Percentiles rank a stretch among this genome's conserved stretches.
These are phyloP conservation scores for Odontarrhena argentea DNA, from an alignment of 345 rosid species.

Conservation along the genomic window DNA sequence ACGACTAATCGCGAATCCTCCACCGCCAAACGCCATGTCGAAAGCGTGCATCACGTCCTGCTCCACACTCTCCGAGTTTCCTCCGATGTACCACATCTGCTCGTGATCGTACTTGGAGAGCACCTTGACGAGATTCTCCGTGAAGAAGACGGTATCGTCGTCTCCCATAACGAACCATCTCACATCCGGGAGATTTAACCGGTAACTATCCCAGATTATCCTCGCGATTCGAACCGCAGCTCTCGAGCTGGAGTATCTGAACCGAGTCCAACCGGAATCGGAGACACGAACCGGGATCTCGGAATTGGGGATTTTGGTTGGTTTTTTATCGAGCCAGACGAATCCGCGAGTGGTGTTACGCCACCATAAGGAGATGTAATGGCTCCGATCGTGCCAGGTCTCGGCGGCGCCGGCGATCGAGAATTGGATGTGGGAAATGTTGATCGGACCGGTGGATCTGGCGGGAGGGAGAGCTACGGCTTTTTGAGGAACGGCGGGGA, in stretches of 20 bases:
- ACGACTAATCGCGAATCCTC: conserved; percentile 80
- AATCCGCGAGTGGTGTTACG: conserved; percentile 58
- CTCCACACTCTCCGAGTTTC: conserved; percentile 80
- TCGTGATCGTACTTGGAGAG: conserved; percentile 66
- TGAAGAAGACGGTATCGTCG: conserved; percentile 78
- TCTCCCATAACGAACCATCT: conserved; percentile 98
- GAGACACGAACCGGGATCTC: conserved; percentile 52
- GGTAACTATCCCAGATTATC: conserved; percentile 63
- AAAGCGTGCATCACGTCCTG: conserved; percentile 67
- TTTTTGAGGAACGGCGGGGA: conserved; percentile 33
- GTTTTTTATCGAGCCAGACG: conserved; percentile 64
- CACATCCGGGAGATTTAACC: conserved; percentile 47
- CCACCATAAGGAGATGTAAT: conserved; percentile 71
- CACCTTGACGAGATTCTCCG: conserved; percentile 63
- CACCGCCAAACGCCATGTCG: conserved; percentile 95
- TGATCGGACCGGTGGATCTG: conserved; percentile 46
- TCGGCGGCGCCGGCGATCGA: conserved; percentile 62
- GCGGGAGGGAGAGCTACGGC: conserved; percentile 6
- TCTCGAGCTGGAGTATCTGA: conserved; percentile 57
- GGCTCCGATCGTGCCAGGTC: conserved; percentile 66
- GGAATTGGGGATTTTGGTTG: conserved; percentile 16
- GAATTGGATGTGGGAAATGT: conserved; percentile 71
- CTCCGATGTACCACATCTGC: conserved; percentile 81
- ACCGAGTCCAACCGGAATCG: conserved; percentile 58
- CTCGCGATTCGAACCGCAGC: conserved; percentile 81